Percentiles rank a stretch among this genome's conserved stretches.
These are phyloP conservation scores for Paxillus rubicundulus DNA, from an alignment of 768 basidiomycete genomes.

Conservation along the genomic window DNA sequence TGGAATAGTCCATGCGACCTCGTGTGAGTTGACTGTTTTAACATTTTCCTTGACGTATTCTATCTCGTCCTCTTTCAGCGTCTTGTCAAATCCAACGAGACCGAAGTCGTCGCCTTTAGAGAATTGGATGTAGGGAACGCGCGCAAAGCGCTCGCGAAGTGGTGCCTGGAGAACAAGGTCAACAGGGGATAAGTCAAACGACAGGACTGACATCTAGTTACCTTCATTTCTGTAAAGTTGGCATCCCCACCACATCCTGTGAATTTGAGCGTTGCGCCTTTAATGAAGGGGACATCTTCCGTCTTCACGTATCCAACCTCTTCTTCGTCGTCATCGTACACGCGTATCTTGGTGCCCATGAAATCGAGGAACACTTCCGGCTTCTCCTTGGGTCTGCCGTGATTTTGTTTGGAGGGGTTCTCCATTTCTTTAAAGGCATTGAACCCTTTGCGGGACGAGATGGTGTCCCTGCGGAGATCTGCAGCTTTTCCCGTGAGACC, in stretches of 20 bases:
- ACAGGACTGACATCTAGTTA: conserved; percentile 4
- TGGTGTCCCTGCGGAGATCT: conserved; percentile 52
- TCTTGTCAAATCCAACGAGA: conserved; percentile 57
- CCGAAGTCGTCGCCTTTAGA: conserved; percentile 45
- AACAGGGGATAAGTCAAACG: background rate
- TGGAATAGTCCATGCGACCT: conserved; percentile 62
- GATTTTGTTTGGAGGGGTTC: conserved; percentile 33
- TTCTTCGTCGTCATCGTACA: conserved; percentile 51
- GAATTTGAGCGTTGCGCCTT: conserved; percentile 48
- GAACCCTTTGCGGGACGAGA: conserved; percentile 57
- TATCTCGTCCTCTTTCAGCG: conserved; percentile 69
- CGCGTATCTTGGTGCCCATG: conserved; percentile 65
- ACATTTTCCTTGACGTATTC: conserved; percentile 64
- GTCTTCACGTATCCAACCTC: conserved; percentile 43
- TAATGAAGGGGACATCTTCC: conserved; percentile 42
- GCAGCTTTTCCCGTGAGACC: conserved; percentile 77
- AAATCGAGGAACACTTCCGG: conserved; percentile 73
- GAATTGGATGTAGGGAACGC: conserved; percentile 48
- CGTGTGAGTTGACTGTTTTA: conserved; percentile 60
- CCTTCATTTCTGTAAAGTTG: conserved; percentile 62
- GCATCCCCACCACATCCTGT: conserved; percentile 55
- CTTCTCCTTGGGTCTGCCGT: conserved; percentile 38
- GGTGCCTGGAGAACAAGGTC: conserved; percentile 33
- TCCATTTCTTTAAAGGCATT: conserved; percentile 77
- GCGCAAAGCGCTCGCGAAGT: conserved; percentile 46